phyloP scores from a whole-genome alignment of 73 alveolate genomes.

The Tetrahymena elliotti region DNA sequence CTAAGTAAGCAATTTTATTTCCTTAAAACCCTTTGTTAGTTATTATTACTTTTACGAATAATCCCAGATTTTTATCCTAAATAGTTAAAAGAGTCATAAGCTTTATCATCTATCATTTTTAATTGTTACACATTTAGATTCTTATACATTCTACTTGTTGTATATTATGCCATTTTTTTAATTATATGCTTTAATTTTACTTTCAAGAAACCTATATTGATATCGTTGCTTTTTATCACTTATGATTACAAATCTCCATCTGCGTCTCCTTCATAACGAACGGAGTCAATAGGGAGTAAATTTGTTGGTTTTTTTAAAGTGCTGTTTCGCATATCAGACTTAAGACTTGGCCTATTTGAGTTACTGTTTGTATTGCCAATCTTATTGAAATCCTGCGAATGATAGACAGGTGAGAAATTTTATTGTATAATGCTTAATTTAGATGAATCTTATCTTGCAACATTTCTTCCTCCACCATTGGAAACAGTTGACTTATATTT shows the following conservation, averaged over 20 bases:
- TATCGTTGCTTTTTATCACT: neutral
- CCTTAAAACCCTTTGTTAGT: neutral
- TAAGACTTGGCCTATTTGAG: neutral
- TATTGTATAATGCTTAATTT: neutral
- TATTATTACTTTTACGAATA: neutral
- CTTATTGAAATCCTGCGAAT: neutral
- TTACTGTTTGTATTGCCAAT: neutral
- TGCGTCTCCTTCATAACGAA: neutral
- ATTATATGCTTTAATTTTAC: neutral
- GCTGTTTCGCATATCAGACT: neutral
- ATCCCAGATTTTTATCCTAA: neutral
- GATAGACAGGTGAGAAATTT: neutral
- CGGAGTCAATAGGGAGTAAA: neutral
- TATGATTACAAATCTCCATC: neutral
- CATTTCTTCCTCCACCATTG: neutral
- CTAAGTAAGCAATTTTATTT: neutral
- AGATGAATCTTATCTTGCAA: neutral
- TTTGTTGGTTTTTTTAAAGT: neutral
- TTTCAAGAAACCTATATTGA: neutral
- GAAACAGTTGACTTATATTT: neutral
- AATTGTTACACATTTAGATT: neutral
- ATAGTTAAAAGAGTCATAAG: neutral
- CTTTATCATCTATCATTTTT: neutral
- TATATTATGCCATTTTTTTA: neutral
- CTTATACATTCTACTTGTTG: neutral